Evolutionary conservation across 2,329 filamentous ascomycete genomes (phyloP), one percentile per base, ranked within the genome.

Genomic region (Trichoderma koningii): DNA sequence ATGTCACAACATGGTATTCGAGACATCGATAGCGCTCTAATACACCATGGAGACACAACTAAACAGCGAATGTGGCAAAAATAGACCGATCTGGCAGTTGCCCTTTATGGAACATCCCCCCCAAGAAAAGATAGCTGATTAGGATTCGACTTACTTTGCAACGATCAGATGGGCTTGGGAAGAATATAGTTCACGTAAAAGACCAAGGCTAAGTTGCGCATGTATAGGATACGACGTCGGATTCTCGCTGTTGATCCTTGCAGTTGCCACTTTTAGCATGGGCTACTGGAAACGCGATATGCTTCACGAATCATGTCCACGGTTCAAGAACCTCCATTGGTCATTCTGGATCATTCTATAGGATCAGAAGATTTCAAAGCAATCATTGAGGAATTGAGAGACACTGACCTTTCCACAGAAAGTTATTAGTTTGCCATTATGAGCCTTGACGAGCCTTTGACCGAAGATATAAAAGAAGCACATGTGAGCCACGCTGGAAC

Each of bases 211-310:
- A 55, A n/a, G 4, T 26, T 26, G 26, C 30, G 14, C n/a, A 9
- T 15, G 3, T 3, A 14, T 38, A 38, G 14, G n/a, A 14, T 30
- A n/a, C 30, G 17, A 21, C 10, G 14, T 38, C 26, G 44, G 55
- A 4, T n/a, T 23, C 7, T 14, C 2, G 14, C n/a, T 28, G 30
- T 15, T 5, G n/a, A 62, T 23, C 59, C 59, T 44, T 62, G 59
- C 59, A 62, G 48, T 62, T 62, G 7, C 59, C 17, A 5, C 7
- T 23, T 52, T 53, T 1, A 42, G 59, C 44, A 53, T 45, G 34
- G 59, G n/a, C n/a, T 59, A 19, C 26, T 3, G 28, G 30, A 19
- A n/a, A 10, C 5, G 9, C 12, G 15, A 19, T 12, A 26, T 7
- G 15, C 15, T 10, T 41, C 9, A 38, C 34, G 10, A 38, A 4